A percentile compares a stretch with the other conserved stretches of the same genome.
These are phyloP conservation scores for Abrus pulchellus DNA, from an alignment of 306 rosid genomes.

Conservation along the genomic window DNA sequence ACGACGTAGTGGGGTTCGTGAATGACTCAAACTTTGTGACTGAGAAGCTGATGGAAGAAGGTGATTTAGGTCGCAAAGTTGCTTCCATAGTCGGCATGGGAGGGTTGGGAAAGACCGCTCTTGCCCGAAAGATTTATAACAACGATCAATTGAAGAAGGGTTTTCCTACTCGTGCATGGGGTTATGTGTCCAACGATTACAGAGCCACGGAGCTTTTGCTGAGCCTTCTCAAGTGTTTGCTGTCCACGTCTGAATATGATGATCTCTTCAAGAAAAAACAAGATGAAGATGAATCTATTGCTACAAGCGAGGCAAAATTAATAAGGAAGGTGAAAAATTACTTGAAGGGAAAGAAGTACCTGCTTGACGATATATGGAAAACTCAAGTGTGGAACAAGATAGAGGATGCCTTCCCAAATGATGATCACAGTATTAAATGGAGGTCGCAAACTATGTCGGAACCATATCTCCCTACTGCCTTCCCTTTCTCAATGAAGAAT, in stretches of 20 bases:
- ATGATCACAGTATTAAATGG: neutral
- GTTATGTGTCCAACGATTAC: slow-evolving; percentile 3
- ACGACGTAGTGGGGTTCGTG: slow-evolving; percentile 9
- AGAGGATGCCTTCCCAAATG: neutral
- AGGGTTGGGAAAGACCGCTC: slow-evolving; percentile 48
- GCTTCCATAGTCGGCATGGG: slow-evolving; percentile 39
- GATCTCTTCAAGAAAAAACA: neutral
- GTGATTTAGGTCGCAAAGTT: neutral
- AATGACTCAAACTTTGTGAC: neutral
- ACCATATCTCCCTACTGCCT: neutral
- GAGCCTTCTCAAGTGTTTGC: neutral
- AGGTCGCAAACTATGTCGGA: neutral
- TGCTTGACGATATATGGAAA: slow-evolving; percentile 33
- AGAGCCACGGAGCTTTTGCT: neutral
- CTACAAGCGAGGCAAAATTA: neutral
- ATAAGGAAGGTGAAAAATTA: neutral
- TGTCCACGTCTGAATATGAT: neutral
- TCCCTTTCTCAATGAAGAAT: neutral
- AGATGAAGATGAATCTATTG: neutral
- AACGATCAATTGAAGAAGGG: neutral
- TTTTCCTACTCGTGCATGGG: slow-evolving; percentile 22
- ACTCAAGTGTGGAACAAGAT: neutral
- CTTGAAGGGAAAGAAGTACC: neutral
- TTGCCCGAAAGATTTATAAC: slow-evolving; percentile 23
- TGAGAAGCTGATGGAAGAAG: neutral